Conservation (phyloP, 2,329 filamentous ascomycete genomes). For the Talaromyces sp. region DNA sequence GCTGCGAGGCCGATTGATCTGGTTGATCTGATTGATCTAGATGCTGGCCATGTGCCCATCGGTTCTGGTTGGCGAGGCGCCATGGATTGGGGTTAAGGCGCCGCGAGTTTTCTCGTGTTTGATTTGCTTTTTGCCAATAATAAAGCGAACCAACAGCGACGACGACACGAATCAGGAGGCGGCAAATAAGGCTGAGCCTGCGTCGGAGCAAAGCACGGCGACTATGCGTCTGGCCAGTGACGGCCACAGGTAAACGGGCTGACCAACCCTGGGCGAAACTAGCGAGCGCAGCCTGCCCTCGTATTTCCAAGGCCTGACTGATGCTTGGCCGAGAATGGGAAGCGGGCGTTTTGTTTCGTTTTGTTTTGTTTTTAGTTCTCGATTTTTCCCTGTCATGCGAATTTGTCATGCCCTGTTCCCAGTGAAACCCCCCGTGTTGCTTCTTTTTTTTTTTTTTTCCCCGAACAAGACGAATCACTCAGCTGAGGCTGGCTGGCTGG, state of each 20-base stretch:
- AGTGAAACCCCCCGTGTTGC: background rate
- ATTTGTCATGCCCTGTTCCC: background rate
- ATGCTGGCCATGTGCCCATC: background rate
- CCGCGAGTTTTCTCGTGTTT: background rate
- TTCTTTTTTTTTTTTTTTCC: background rate
- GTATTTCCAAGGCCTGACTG: background rate
- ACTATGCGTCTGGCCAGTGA: background rate
- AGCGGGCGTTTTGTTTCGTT: background rate
- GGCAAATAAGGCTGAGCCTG: background rate
- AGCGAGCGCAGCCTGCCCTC: slow-evolving; percentile 8
- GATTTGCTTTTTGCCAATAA: background rate
- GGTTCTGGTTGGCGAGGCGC: slow-evolving; percentile 13
- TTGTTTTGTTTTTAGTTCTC: background rate
- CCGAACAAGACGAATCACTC: background rate
- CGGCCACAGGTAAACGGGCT: background rate
- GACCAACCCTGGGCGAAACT: slow-evolving; percentile 8
- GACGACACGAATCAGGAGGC: background rate
- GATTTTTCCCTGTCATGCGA: background rate
- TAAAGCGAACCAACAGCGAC: background rate
- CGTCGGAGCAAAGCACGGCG: background rate
- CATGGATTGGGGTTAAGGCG: slow-evolving; percentile 15
- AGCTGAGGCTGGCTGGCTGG: background rate
- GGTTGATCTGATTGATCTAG: background rate
- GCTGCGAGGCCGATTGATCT: background rate
- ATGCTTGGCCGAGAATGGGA: background rate